phyloP scores from a whole-genome alignment of 2,329 filamentous ascomycete genomes.

The Hirsutella rhossiliensis region DNA sequence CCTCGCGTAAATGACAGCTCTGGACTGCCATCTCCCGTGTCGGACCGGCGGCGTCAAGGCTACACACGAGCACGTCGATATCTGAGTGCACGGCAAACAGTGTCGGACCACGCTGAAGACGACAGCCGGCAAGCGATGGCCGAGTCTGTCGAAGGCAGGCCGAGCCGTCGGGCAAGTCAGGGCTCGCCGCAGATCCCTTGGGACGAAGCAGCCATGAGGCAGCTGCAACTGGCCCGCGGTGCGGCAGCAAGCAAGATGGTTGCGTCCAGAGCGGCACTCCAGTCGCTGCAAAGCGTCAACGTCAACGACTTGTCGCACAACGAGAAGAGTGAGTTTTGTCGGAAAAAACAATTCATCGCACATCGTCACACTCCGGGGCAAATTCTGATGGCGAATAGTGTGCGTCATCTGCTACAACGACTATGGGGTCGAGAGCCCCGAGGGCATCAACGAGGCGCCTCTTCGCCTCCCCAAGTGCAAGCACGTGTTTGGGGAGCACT shows the following conservation, averaged over 20 bases:
- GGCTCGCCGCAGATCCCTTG: background rate
- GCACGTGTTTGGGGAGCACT: slow-evolving; percentile 52
- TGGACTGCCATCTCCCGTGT: slow-evolving; percentile 8
- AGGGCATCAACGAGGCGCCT: slow-evolving; percentile 44
- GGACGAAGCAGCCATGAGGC: slow-evolving; percentile 23
- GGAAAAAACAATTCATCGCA: too few species aligned
- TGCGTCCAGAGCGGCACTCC: slow-evolving; percentile 33
- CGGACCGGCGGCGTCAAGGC: slow-evolving; percentile 13
- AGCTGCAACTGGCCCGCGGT: slow-evolving; percentile 34
- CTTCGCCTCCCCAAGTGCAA: slow-evolving; percentile 49
- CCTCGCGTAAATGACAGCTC: background rate
- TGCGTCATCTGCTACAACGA: slow-evolving; percentile 57
- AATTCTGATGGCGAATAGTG: slow-evolving; percentile 22
- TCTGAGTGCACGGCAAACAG: slow-evolving; percentile 9
- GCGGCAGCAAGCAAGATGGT: slow-evolving; percentile 30
- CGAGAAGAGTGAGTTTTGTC: slow-evolving; percentile 38
- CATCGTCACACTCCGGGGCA: background rate
- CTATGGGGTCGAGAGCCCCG: slow-evolving; percentile 42
- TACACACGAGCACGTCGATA: slow-evolving; percentile 15
- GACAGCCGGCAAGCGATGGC: background rate
- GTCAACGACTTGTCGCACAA: slow-evolving; percentile 30
- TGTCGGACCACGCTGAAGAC: slow-evolving; percentile 10
- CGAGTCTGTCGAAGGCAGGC: background rate
- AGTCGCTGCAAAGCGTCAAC: slow-evolving; percentile 32
- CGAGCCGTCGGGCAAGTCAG: slow-evolving; percentile 1